Evolutionary conservation across 371 early-diverging fungal genomes (phyloP), one percentile per base, ranked within the genome.

Genomic region (Encephalitozoon intestinalis): DNA sequence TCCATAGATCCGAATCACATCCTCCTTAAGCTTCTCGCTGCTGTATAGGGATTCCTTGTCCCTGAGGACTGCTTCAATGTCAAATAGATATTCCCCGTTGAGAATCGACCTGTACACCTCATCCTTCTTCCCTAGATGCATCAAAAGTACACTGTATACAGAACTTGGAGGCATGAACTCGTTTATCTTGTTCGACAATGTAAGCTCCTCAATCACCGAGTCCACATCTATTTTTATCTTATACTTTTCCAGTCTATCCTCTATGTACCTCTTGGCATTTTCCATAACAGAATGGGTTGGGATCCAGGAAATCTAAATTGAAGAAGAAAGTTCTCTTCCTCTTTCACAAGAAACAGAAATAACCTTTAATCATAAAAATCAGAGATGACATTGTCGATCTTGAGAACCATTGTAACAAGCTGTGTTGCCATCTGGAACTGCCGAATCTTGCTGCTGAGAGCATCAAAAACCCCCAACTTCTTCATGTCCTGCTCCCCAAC

Each of bases 341-440:
- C 21, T 21, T 46, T 21, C 21, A 46, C 7, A 21, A 46, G 49
- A 15, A 46, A 46, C 49, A 46, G 49, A 46, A 46, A 46, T 46
- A 46, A 18, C 15, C 49, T 46, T 46, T 46, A 46, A 46, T 46
- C 49, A 7, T 46, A 7, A 21, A 37, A 58, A 15, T 58, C 58
- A 28, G 58, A 58, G 31, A 85, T 82, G 44, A 88, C 84, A 66
- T 88, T 87, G 75, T 88, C 86, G 73, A 87, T 85, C 72, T 88
- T 88, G 9, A 89, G 73, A 74, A 97, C 93, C 90, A 93, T 93
- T 86, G 93, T 94, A 76, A 95, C 99, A 31, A 98, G 87, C 87
- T 99, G 97, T 51, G 96, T 97, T 23, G 99, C 95, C 74, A 96
- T 88, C 75, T 92, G 84, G 84, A 92, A 91, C 86, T 97, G 97